Evolutionary conservation across 2,329 filamentous ascomycete species (phyloP).

Genomic region (Claviceps lovelessii): DNA sequence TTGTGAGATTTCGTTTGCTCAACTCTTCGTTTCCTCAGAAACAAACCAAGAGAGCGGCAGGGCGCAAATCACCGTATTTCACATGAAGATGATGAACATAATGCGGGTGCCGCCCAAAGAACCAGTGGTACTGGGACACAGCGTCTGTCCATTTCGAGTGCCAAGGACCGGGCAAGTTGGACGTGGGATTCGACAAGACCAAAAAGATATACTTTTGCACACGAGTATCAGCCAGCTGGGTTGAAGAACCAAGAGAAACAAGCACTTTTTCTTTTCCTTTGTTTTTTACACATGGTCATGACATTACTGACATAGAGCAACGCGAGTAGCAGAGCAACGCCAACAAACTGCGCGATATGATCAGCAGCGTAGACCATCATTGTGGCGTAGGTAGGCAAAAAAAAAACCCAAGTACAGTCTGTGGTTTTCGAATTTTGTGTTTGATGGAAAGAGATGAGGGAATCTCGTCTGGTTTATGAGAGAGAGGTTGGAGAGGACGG

Average conservation of each 20-base stretch:
- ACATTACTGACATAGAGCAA: conserved; percentile 1
- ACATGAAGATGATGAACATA: conserved; percentile 13
- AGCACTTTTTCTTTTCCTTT: not conserved
- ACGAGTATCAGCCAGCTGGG: not conserved
- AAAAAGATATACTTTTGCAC: not conserved
- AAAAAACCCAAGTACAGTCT: too few relatives aligned
- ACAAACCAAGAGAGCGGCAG: too few relatives aligned
- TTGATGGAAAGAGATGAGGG: too few relatives aligned
- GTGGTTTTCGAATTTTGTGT: too few relatives aligned
- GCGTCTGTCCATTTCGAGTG: conserved; percentile 11
- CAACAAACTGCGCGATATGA: not conserved
- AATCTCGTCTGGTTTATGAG: too few relatives aligned
- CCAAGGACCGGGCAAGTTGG: conserved; percentile 14
- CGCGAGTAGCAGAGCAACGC: not conserved
- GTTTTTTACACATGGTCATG: not conserved
- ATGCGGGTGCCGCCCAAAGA: conserved; percentile 5
- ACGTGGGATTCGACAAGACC: conserved; percentile 3
- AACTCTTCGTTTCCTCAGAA: not conserved
- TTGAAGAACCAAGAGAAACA: not conserved
- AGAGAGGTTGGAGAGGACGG: too few relatives aligned
- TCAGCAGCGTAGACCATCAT: not conserved
- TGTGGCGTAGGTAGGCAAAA: not conserved
- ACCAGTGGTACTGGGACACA: conserved; percentile 8
- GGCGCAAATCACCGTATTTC: conserved; percentile 9
- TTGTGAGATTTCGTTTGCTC: not conserved